These are phyloP conservation scores for Fusarium sp. DNA, from an alignment of 2,329 filamentous ascomycete species.

Conservation along the genomic window DNA sequence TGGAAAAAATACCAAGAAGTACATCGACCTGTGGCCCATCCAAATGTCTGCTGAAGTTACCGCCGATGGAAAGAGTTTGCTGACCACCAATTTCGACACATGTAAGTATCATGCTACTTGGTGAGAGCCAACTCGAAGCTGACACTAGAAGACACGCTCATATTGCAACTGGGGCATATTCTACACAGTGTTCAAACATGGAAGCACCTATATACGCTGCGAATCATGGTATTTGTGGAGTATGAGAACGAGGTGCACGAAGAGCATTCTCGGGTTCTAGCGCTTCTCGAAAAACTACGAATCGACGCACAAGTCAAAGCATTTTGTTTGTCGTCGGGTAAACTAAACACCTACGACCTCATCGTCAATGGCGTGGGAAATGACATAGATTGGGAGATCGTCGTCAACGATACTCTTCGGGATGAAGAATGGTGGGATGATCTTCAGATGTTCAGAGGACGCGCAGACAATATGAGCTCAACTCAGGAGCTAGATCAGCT, in stretches of 20 bases:
- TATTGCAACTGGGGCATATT: slow-evolving; percentile 86
- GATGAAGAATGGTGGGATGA: slow-evolving; percentile 87
- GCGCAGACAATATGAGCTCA: slow-evolving; percentile 49
- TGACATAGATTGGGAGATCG: slow-evolving; percentile 63
- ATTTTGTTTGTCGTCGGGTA: slow-evolving; percentile 81
- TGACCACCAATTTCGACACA: slow-evolving; percentile 92
- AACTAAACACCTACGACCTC: slow-evolving; percentile 75
- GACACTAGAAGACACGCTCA: slow-evolving; percentile 68
- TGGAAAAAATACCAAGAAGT: slow-evolving; percentile 71
- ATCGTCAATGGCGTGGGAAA: slow-evolving; percentile 76
- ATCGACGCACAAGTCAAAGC: slow-evolving; percentile 83
- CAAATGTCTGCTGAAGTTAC: slow-evolving; percentile 90
- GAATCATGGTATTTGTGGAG: slow-evolving; percentile 88
- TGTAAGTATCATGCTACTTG: slow-evolving; percentile 62
- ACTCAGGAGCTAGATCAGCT: slow-evolving; percentile 57
- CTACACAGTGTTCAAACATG: slow-evolving; percentile 82
- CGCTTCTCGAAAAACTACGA: slow-evolving; percentile 79
- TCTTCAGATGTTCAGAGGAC: slow-evolving; percentile 65
- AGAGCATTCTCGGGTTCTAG: slow-evolving; percentile 75
- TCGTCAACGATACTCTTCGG: slow-evolving; percentile 72
- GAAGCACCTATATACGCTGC: slow-evolving; percentile 75
- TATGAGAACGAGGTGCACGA: slow-evolving; percentile 86
- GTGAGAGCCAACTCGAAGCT: neutral
- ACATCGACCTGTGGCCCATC: slow-evolving; percentile 90
- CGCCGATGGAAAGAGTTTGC: slow-evolving; percentile 70